Percentiles rank a stretch among this genome's conserved stretches.
These are phyloP conservation scores for Tetrahymena malaccensis DNA, from an alignment of 73 alveolate genomes.

Conservation along the genomic window DNA sequence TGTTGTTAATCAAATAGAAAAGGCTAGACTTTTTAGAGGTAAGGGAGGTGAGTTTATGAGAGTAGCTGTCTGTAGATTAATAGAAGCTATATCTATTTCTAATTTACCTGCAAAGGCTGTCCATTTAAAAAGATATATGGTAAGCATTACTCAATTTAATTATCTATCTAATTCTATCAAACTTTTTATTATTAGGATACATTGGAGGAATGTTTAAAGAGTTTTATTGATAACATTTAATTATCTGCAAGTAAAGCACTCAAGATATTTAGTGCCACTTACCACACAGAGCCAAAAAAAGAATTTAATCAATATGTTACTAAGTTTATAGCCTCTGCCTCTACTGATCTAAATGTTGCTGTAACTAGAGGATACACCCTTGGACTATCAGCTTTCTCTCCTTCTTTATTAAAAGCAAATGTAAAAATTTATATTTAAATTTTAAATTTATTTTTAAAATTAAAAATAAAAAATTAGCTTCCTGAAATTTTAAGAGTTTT, in stretches of 20 bases:
- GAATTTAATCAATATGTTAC: background rate
- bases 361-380: slow-evolving; percentile 17
- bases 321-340: background rate
- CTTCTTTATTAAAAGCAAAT: background rate
- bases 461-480: background rate
- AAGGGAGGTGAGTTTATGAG: slow-evolving; percentile 96
- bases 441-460: too few relatives aligned
- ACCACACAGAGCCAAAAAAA: background rate
- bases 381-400: slow-evolving; percentile 22
- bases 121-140: slow-evolving; percentile 23
- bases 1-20: slow-evolving; percentile 54
- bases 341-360: background rate
- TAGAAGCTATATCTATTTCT: slow-evolving; percentile 60
- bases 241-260: background rate
- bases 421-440: background rate
- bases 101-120: slow-evolving; percentile 53
- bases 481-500: background rate
- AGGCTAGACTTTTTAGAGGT: slow-evolving; percentile 86
- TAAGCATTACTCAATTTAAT: background rate
- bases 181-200: background rate
- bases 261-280: background rate
- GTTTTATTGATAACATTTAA: background rate
- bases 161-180: background rate
- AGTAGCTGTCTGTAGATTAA: slow-evolving; percentile 77
- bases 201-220: background rate